Conservation (phyloP, 2,329 filamentous ascomycete genomes). For the Fusarium papillatum region DNA sequence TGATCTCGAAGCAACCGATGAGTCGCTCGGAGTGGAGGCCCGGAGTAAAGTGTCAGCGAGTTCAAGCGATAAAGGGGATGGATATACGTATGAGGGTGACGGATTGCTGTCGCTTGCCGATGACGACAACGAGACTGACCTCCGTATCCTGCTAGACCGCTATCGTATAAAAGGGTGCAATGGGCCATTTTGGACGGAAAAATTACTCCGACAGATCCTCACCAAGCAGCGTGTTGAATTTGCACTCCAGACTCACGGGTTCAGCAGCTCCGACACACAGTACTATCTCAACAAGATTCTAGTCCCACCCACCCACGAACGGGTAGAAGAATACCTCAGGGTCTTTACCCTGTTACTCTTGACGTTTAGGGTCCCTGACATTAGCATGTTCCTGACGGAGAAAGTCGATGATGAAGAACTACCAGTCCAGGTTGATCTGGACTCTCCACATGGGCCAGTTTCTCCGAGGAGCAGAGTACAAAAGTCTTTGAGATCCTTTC, state of each 20-base stretch:
- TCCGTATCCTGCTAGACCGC: too few relatives aligned
- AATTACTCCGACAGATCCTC: too few relatives aligned
- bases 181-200: too few relatives aligned
- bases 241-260: background rate
- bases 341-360: conserved; percentile 1
- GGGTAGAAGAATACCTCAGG: background rate
- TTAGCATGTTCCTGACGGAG: background rate
- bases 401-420: background rate
- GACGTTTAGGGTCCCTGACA: background rate
- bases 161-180: too few relatives aligned
- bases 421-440: background rate
- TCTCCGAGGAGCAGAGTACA: background rate
- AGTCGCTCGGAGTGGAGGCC: background rate
- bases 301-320: background rate
- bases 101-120: too few relatives aligned
- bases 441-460: background rate
- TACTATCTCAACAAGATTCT: background rate
- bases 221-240: too few relatives aligned
- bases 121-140: too few relatives aligned
- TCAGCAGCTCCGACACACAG: background rate
- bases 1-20: background rate
- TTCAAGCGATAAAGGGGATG: too few relatives aligned
- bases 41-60: too few relatives aligned
- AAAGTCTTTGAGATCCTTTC: background rate
- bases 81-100: too few relatives aligned